These are phyloP conservation scores for Talaromyces liani DNA, from an alignment of 495 filamentous ascomycete genomes.

Conservation along the genomic window DNA sequence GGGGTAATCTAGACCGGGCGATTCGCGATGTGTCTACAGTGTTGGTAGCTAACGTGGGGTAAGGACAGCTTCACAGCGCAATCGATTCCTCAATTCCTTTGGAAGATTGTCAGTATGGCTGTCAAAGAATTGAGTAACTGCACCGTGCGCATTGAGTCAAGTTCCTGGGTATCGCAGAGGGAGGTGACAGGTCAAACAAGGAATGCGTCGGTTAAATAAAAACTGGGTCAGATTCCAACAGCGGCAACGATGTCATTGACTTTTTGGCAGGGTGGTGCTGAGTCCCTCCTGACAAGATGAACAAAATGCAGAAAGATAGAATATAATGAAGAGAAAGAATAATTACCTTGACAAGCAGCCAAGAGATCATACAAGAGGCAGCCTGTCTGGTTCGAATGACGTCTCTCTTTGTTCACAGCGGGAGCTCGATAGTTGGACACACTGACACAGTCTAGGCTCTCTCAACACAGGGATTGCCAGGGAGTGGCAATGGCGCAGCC, in stretches of 20 bases:
- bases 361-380: not conserved
- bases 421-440: not conserved
- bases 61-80: not conserved
- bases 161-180: not conserved
- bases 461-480: not conserved
- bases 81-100: not conserved
- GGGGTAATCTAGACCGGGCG: not conserved
- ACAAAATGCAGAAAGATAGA: no score
- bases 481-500: slow-evolving; percentile 2
- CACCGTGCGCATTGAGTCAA: not conserved
- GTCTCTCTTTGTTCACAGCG: slow-evolving; percentile 7
- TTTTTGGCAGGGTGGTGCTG: not conserved
- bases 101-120: not conserved
- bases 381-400: not conserved
- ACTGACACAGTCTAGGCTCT: not conserved
- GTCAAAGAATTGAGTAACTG: not conserved
- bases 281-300: no score
- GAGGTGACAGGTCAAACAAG: slow-evolving; percentile 1
- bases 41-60: not conserved
- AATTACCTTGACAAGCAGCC: not conserved
- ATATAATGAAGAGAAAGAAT: not conserved
- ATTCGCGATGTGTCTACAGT: not conserved
- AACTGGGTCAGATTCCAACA: not conserved
- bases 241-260: not conserved
- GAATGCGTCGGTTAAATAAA: not conserved